Conservation (phyloP, 129 eudicot genomes). For the Scalesia atractyloides region DNA sequence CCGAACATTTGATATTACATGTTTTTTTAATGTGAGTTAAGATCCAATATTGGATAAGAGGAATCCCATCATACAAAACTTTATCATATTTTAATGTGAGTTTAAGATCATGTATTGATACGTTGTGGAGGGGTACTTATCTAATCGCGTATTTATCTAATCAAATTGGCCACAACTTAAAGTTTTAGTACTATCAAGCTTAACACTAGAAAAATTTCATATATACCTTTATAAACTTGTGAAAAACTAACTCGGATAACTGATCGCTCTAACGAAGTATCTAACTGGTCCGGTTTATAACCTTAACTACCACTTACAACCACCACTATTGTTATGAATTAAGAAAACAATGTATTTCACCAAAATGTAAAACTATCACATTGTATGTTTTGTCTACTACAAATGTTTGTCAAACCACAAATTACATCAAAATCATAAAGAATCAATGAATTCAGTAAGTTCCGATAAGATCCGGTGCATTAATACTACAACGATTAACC, state of each 20-base stretch:
- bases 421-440: constrained; percentile 49
- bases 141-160: no score
- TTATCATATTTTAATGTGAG: no score
- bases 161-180: no score
- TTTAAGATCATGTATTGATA: no score
- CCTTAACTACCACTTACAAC: neutral
- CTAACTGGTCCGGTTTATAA: neutral
- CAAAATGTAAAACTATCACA: constrained; percentile 19
- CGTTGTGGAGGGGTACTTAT: no score
- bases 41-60: neutral
- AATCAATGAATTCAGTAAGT: constrained; percentile 59
- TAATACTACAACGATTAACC: neutral
- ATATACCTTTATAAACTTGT: neutral
- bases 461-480: constrained; percentile 30
- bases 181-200: no score
- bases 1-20: neutral
- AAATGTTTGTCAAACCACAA: constrained; percentile 25
- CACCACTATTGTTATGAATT: neutral
- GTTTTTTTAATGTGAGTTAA: neutral
- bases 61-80: neutral
- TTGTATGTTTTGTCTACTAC: constrained; percentile 27
- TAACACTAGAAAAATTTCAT: no score
- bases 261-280: neutral
- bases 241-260: neutral
- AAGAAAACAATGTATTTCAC: constrained; percentile 24